Evolutionary conservation across 2,329 filamentous ascomycete species (phyloP), one percentile per base, ranked within the genome.

Genomic region (Arthrobotrys pseudoclavata): DNA sequence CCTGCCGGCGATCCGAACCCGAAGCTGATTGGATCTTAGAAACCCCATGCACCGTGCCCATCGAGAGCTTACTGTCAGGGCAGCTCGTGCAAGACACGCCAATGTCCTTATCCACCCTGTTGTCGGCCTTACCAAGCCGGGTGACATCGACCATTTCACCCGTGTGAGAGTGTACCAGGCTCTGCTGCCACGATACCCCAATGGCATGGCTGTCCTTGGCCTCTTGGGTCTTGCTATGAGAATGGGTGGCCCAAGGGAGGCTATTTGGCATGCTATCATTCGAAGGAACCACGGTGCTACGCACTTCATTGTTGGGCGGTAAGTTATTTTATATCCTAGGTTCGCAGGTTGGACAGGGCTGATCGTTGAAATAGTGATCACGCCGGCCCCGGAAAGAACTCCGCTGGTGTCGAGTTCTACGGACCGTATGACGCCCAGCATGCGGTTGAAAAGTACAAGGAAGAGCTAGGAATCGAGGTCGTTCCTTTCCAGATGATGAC

Each of bases 401-500:
- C 93, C 88, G 90, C 95, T 86, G 96, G 96, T 76, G 90, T 92
- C 82, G 96, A 99, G 84, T 96, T 97, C 87, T 99, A 99, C 86
- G 96, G 96, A 63, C 94, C 96, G 34, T 99, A 99, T 85, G 96
- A 99, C 83, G 96, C 96, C 12, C 96, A 99, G 87, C 88, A 95
- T 83, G 93, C 94, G 26, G 94, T 99, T 76, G 94, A 97, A 88
- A 93, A 97, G 87, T 97, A 97, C 89, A 91, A 91, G 83, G 90
- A 93, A 81, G 96, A 99, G 89, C 92, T 99, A 79, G 96, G 95
- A 82, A 99, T 99, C 83, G 93, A 97, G 87, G 96, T 99, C 83
- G 96, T 99, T 80, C 94, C 96, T 81, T 99, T 99, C 91, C 95
- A 98, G 87, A 94, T 96, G 90, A 97, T 99, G 91, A 98, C 96